A percentile compares a stretch with the other conserved stretches of the same genome.
These are phyloP conservation scores for Lasiodiplodia sp. DNA, from an alignment of 2,329 filamentous ascomycete genomes.

Conservation along the genomic window DNA sequence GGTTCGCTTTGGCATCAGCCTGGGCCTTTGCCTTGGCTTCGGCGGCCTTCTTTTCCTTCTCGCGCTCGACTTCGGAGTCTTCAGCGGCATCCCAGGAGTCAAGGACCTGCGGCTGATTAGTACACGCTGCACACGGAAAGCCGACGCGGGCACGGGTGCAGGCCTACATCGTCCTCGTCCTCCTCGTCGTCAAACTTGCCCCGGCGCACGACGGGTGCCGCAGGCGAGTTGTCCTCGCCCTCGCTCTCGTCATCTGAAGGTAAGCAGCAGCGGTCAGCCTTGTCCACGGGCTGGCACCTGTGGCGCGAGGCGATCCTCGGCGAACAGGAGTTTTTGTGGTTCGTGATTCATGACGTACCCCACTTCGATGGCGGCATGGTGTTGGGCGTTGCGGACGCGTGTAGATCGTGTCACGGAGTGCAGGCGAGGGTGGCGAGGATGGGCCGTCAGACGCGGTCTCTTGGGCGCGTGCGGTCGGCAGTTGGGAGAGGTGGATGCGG, in stretches of 20 bases:
- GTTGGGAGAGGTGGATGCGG: conserved; percentile 23
- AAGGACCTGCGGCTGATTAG: conserved; percentile 69
- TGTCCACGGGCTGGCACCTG: neutral
- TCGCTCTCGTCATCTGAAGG: conserved; percentile 58
- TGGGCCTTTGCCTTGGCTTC: conserved; percentile 90
- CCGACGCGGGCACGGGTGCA: conserved; percentile 42
- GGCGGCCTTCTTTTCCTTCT: conserved; percentile 87
- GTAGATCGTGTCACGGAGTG: conserved; percentile 20
- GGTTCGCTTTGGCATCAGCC: conserved; percentile 84
- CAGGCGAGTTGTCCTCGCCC: conserved; percentile 61
- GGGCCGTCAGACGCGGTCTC: conserved; percentile 6
- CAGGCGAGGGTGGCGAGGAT: conserved; percentile 8
- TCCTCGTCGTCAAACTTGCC: conserved; percentile 94
- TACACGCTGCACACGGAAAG: conserved; percentile 12
- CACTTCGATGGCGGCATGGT: conserved; percentile 49
- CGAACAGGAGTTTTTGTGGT: conserved; percentile 31
- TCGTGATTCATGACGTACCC: conserved; percentile 49
- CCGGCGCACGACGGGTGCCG: conserved; percentile 56
- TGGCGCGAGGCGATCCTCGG: conserved; percentile 1
- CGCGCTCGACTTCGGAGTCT: conserved; percentile 94
- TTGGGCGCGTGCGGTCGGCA: conserved; percentile 22
- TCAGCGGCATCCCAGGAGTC: conserved; percentile 98
- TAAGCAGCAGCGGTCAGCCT: conserved; percentile 33
- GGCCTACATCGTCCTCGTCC: conserved; percentile 73
- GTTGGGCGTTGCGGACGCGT: conserved; percentile 13